phyloP scores from a whole-genome alignment of 2,329 filamentous ascomycete species.

The Triangularia setosa region DNA sequence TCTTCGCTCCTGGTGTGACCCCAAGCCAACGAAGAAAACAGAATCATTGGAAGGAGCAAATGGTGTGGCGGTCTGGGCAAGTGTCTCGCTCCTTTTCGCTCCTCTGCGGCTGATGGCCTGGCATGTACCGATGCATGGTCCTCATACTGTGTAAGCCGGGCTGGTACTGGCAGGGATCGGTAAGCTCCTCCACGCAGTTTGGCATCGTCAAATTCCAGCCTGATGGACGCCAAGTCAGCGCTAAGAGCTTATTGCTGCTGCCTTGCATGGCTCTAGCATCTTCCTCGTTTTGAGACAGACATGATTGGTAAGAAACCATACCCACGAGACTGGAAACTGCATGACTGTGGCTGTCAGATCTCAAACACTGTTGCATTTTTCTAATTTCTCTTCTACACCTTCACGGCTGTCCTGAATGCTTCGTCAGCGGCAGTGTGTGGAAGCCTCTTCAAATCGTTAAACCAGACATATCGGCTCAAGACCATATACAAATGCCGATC shows the following conservation, averaged over 20 bases:
- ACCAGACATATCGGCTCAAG: conserved; percentile 39
- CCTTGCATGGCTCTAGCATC: not conserved
- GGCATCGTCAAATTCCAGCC: conserved; percentile 4
- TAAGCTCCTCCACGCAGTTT: not conserved
- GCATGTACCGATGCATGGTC: not conserved
- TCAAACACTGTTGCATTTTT: not conserved
- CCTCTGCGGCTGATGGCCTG: not conserved
- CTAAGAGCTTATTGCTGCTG: not conserved
- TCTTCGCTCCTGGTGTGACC: not conserved
- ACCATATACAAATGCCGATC: conserved; percentile 39
- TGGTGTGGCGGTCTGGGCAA: not conserved
- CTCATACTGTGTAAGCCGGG: conserved; percentile 9
- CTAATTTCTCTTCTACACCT: not conserved
- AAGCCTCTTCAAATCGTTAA: conserved; percentile 31
- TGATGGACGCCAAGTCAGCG: conserved; percentile 4
- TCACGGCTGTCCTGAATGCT: not conserved
- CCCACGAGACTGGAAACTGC: not conserved
- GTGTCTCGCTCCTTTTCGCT: too few species aligned
- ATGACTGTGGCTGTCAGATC: not conserved
- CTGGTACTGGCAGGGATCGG: not conserved
- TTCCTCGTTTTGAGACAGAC: too few species aligned
- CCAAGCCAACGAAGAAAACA: not conserved
- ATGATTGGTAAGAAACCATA: not conserved
- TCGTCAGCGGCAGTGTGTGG: not conserved
- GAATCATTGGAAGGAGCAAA: not conserved